A percentile compares a stretch with the other conserved stretches of the same genome.
These are phyloP conservation scores for Tricharina praecox DNA, from an alignment of 495 filamentous ascomycete genomes.

Conservation along the genomic window DNA sequence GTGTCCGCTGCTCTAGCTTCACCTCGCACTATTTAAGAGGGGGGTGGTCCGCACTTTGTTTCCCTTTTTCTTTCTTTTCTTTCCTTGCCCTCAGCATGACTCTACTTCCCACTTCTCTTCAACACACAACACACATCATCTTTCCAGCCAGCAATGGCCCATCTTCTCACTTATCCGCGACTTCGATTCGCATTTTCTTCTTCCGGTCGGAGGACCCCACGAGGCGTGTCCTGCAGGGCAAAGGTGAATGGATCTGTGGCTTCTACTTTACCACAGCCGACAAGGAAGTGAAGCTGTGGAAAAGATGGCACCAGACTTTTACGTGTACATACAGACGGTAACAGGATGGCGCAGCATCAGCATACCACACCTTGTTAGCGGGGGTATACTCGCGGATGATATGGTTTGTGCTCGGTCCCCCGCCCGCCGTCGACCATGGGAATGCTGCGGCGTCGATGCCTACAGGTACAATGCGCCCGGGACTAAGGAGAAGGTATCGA, in stretches of 20 bases:
- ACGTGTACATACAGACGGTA: constrained; percentile 35
- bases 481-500: constrained; percentile 11
- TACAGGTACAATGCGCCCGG: constrained; percentile 16
- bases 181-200: constrained; percentile 74
- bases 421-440: no score
- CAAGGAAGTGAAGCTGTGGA: constrained; percentile 70
- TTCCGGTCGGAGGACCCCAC: constrained; percentile 54
- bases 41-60: no score
- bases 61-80: no score
- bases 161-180: constrained; percentile 28
- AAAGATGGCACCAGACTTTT: no score
- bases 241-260: no score
- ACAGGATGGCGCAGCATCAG: constrained; percentile 53
- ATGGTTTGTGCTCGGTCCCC: no score
- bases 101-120: no score
- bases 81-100: no score
- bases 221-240: no score
- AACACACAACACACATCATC: constrained; percentile 49
- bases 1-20: no score
- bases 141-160: constrained; percentile 58
- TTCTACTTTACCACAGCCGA: constrained; percentile 44
- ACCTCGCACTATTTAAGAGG: no score
- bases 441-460: constrained; percentile 31
- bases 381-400: constrained; percentile 79
- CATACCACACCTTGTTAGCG: constrained; percentile 50